These are phyloP conservation scores for Thalassiosira profunda DNA, from an alignment of 108 stramenopile species.

Conservation along the genomic window DNA sequence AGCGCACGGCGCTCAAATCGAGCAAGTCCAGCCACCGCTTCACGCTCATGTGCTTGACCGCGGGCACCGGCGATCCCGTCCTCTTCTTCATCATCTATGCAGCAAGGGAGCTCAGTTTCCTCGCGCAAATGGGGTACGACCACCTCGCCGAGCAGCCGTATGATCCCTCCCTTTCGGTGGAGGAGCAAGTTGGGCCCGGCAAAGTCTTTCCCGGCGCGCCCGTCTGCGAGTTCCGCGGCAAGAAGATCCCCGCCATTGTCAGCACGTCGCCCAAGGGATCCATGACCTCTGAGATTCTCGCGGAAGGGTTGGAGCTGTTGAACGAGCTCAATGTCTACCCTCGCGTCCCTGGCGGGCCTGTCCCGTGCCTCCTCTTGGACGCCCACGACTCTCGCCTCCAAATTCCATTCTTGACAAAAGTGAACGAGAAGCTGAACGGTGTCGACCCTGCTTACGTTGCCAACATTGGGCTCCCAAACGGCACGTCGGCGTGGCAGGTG, in stretches of 20 bases:
- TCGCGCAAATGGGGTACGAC: slow-evolving; percentile 14
- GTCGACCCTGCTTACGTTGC: slow-evolving; percentile 24
- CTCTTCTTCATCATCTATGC: slow-evolving; percentile 14
- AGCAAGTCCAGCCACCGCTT: too few relatives aligned
- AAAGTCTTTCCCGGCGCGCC: slow-evolving; percentile 17
- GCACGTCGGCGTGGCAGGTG: slow-evolving; percentile 27
- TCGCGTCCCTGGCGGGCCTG: neutral
- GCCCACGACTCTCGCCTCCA: slow-evolving; percentile 11
- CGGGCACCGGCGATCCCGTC: slow-evolving; percentile 12
- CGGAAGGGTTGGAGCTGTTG: slow-evolving; percentile 13
- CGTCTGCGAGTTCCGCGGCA: slow-evolving; percentile 18
- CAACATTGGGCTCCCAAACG: slow-evolving; percentile 31
- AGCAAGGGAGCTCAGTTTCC: neutral
- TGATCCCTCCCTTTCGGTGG: neutral
- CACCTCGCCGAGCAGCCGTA: neutral
- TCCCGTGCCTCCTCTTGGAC: slow-evolving; percentile 16
- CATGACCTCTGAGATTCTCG: slow-evolving; percentile 7
- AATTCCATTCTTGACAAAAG: slow-evolving; percentile 6
- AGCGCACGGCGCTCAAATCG: too few relatives aligned
- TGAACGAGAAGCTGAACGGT: slow-evolving; percentile 23
- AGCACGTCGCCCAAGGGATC: slow-evolving; percentile 5
- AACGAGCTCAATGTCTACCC: slow-evolving; percentile 13
- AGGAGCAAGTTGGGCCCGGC: slow-evolving; percentile 4
- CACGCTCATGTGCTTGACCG: too few relatives aligned
- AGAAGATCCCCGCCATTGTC: neutral